Base-by-base conservation (phyloP, 1,284 basidiomycete genomes). In the Irpex rosettiformis region DNA sequence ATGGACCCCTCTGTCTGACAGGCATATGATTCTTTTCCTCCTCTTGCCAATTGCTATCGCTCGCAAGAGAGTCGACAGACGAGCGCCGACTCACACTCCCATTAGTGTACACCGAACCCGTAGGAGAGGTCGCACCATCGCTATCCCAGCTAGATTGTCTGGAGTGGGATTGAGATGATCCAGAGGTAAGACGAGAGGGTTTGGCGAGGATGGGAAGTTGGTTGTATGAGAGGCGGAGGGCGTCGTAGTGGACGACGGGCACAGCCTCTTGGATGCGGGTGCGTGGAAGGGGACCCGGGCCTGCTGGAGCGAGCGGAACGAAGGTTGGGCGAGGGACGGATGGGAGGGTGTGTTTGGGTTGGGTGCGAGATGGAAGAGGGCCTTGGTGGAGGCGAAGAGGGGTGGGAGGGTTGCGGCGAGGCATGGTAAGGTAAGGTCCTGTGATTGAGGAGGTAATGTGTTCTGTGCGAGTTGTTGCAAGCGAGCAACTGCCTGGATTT, bases 291-390 rank as follows among this genome's bases (percentile, higher is more conserved):
- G 69, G 62, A 10, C 63, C 67, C 24, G 33, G 56, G 13, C 29
- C 43, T 22, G 55, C 22, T 3, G 58, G 55, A 4, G 51, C 52
- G 29, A 64, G 65, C 1, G 64, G 67, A 51, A 69, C 53, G 64
- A 70, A 71, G n/a, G 65, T 67, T 0, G 71, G 71, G 52, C 67
- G 68, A 5, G 71, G 71, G 49, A 70, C 53, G 7, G 69, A 70
- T 18, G 71, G 71, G 43, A 72, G 66, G 37, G 68, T 71, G 64
- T 70, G 69, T 28, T 65, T 67, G 27, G 70, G 70, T 61, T 62
- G 18, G 53, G 65, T 64, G 56, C 70, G 69, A 11, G 62, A 27
- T 2, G 69, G 71, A 25, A 71, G 66, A 11, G 71, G 70, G 22
- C 71, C 71, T 11, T 53, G 43, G 61, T 67, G 61, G 54, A 72